Conservation (phyloP, 2,329 filamentous ascomycete species). For the Neurospora crassa region DNA sequence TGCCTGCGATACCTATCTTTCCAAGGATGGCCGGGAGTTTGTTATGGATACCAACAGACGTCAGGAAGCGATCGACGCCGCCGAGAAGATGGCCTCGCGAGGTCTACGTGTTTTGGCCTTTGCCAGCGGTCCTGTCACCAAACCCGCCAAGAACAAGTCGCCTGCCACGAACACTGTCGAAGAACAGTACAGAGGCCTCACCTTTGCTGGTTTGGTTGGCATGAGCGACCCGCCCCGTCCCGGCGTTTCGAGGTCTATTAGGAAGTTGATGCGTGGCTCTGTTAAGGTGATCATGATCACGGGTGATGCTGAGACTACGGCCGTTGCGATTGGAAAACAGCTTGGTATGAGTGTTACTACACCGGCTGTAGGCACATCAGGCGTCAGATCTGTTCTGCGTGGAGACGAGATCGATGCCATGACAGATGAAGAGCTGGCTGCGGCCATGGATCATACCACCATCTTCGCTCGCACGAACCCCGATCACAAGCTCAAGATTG, state of each 20-base stretch:
- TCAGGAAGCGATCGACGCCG: conserved; percentile 66
- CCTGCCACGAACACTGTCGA: conserved; percentile 46
- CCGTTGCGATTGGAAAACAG: conserved; percentile 85
- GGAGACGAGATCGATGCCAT: conserved; percentile 92
- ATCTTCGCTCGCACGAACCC: conserved; percentile 95
- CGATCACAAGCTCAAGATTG: conserved; percentile 97
- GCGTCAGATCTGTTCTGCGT: conserved; percentile 63
- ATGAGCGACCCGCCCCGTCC: conserved; percentile 96
- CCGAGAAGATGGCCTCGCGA: conserved; percentile 78
- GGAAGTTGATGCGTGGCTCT: conserved; percentile 82
- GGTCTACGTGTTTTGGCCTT: conserved; percentile 88
- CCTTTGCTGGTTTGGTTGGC: conserved; percentile 85
- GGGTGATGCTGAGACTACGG: conserved; percentile 89
- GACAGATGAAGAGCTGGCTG: conserved; percentile 73
- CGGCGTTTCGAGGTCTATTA: conserved; percentile 81
- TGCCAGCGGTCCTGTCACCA: conserved; percentile 66
- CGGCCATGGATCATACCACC: conserved; percentile 78
- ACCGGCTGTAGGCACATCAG: conserved; percentile 44
- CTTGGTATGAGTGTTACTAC: conserved; percentile 79
- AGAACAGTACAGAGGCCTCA: conserved; percentile 71
- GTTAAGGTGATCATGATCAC: conserved; percentile 99
- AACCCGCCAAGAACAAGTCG: conserved; percentile 31
- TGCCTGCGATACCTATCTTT: conserved; percentile 84
- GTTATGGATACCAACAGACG: conserved; percentile 69
- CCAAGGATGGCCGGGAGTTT: conserved; percentile 75